Evolutionary conservation across 1,139 yeast species (phyloP), one percentile per base, ranked within the genome.

Genomic region (Debaryomycetaceae sp.): DNA sequence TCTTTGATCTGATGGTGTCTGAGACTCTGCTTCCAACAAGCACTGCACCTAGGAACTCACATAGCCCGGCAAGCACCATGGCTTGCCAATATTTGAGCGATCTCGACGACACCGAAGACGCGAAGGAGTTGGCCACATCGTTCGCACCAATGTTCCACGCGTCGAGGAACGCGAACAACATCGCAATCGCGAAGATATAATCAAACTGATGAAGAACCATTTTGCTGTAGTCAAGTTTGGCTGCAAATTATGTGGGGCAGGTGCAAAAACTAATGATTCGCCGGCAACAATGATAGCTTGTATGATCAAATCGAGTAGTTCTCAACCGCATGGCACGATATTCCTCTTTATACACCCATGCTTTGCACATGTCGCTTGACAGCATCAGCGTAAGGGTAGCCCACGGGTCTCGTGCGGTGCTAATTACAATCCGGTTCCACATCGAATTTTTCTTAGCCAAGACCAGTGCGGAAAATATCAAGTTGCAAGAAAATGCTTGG

Each of bases 101-200:
- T 44, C 83, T 61, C 9, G 89, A 78, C 4, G 88, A 77, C 15
- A 80, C 77, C 3, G 84, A 75, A 2, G 88, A 78, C 1, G 89
- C 83, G 50, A 79, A 82, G 3, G 91, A 81, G 60, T 83, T 82
- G 23, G 91, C 83, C 37, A 81, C 88, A 65, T 82, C 91, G 49
- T 83, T 82, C 26, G 91, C 93, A 34, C 93, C 93, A 45, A 80
- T 82, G 51, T 79, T 79, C 71, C 78, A 82, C n/a, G 89, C 89
- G 56, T 80, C 88, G 46, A 80, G 63, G 63, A 79, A 78, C 42
- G 86, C 88, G 57, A 82, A 80, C 38, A 80, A 58, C 71, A 79
- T 71, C 31, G 77, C 75, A 38, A 78, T 68, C 3, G 83, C 85
- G 48, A 78, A 73, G 48, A 78, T 65, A 49, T 78, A 78, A 50